Conservation (phyloP, 2,329 filamentous ascomycete species). For the Paracoccidioides brasiliensis region DNA sequence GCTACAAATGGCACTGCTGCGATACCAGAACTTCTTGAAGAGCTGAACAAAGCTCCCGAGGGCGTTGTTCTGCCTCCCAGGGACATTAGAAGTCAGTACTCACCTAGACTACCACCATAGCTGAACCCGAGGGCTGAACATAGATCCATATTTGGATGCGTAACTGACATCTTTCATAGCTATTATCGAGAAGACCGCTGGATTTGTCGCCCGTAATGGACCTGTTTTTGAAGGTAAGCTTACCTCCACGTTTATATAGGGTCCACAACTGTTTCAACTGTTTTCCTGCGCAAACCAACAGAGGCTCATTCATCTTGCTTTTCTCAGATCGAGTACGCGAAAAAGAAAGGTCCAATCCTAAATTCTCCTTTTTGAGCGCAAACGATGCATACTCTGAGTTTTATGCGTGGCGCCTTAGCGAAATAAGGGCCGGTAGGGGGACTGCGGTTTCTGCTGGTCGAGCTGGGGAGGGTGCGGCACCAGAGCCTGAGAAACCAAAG, state of each 20-base stretch:
- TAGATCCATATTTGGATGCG: not conserved
- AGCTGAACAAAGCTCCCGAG: constrained; percentile 63
- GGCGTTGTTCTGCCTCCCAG: constrained; percentile 76
- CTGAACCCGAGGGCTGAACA: no score
- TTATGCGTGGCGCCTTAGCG: constrained; percentile 79
- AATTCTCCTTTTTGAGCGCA: constrained; percentile 73
- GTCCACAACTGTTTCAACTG: not conserved
- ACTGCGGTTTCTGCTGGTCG: constrained; percentile 66
- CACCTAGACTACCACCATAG: not conserved
- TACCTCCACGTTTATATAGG: not conserved
- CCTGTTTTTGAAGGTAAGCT: constrained; percentile 50
- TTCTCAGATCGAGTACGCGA: constrained; percentile 61
- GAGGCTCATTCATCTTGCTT: not conserved
- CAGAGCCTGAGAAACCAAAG: constrained; percentile 53
- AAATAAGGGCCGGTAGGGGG: constrained; percentile 73
- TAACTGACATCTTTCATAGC: constrained; percentile 27
- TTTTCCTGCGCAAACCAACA: not conserved
- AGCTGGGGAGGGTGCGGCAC: constrained; percentile 46
- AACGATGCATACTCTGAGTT: constrained; percentile 76
- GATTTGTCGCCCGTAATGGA: constrained; percentile 64
- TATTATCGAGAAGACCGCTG: constrained; percentile 86
- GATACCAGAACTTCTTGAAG: constrained; percentile 30
- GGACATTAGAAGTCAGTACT: constrained; percentile 54
- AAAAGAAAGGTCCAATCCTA: constrained; percentile 72
- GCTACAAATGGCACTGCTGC: constrained; percentile 24